Percentiles rank a stretch among this genome's conserved stretches.
These are phyloP conservation scores for Kandelia obovata DNA, from an alignment of 345 rosid species.

Conservation along the genomic window DNA sequence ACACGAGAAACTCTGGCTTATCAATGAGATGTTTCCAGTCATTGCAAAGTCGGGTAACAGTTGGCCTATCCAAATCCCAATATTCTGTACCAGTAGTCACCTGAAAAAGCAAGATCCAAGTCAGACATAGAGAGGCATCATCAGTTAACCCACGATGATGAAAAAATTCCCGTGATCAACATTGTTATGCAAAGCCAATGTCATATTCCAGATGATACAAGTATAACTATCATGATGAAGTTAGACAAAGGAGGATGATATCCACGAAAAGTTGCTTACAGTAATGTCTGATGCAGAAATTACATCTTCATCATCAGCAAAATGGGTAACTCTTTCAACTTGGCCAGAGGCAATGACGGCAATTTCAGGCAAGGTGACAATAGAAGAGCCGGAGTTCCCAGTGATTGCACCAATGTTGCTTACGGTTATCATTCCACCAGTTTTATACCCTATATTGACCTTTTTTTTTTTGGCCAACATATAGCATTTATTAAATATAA, in stretches of 20 bases:
- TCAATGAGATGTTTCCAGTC: background rate
- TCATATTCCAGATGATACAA: no score
- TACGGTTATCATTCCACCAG: slow-evolving; percentile 81
- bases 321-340: slow-evolving; percentile 68
- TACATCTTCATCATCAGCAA: slow-evolving; percentile 54
- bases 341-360: slow-evolving; percentile 82
- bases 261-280: slow-evolving; percentile 33
- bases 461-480: no score
- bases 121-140: background rate
- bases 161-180: no score
- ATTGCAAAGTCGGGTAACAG: background rate
- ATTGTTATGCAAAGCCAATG: no score
- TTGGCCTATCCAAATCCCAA: background rate
- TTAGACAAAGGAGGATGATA: background rate
- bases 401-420: slow-evolving; percentile 93
- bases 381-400: slow-evolving; percentile 82
- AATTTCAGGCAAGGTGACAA: slow-evolving; percentile 85
- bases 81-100: background rate
- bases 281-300: slow-evolving; percentile 72
- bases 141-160: no score
- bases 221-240: background rate
- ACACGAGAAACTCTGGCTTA: background rate
- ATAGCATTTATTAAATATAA: no score
- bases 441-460: slow-evolving; percentile 45
- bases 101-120: background rate